A percentile compares a stretch with the other conserved stretches of the same genome.
Evolutionary conservation across 768 basidiomycete species (phyloP).

Genomic region (Calocera viscosa): DNA sequence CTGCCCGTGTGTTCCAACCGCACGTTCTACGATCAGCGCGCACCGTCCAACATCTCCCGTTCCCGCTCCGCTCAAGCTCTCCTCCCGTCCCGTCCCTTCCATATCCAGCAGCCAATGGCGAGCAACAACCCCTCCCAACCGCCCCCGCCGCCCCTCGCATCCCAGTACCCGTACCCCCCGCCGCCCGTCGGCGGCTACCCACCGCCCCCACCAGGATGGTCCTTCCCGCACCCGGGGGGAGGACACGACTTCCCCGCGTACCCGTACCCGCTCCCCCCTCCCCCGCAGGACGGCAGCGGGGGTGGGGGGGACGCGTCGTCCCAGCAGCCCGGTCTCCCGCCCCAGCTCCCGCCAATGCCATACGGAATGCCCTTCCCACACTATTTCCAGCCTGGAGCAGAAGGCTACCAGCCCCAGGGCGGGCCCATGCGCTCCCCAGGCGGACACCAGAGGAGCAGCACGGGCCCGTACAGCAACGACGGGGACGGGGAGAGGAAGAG

Average conservation of each 20-base stretch:
- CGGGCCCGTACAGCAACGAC: neutral
- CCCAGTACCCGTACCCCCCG: neutral
- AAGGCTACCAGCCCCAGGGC: neutral
- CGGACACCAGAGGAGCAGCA: neutral
- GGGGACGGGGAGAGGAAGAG: neutral
- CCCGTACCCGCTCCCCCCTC: neutral
- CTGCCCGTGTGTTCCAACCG: too few species aligned
- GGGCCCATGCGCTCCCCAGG: neutral
- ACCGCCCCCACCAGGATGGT: neutral
- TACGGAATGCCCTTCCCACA: constrained; percentile 2
- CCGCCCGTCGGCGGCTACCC: neutral
- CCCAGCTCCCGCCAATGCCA: neutral
- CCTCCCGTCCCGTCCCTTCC: neutral
- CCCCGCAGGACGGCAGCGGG: neutral
- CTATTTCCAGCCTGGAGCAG: neutral
- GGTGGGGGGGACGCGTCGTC: neutral
- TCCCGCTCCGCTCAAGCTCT: neutral
- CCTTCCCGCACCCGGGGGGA: neutral
- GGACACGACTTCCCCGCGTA: neutral
- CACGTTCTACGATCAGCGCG: neutral
- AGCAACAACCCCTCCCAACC: neutral
- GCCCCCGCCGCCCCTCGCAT: neutral
- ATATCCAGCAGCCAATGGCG: neutral
- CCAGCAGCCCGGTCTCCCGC: neutral
- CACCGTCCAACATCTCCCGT: neutral